phyloP scores from a whole-genome alignment of 331 rosid species.

The Acacia concinna region DNA sequence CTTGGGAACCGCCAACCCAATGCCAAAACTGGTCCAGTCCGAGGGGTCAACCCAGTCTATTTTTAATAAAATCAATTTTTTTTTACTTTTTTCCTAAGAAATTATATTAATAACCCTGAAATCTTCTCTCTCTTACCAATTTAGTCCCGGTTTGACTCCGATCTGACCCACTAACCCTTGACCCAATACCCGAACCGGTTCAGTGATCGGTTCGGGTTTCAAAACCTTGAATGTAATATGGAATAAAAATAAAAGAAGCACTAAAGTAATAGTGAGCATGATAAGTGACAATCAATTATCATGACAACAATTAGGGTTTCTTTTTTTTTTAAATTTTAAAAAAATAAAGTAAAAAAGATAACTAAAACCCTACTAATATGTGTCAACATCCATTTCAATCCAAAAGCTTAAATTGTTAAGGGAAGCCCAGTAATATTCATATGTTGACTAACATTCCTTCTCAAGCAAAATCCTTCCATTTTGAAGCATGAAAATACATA shows the following conservation, averaged over 20 bases:
- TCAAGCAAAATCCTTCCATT: neutral
- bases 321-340: neutral
- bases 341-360: neutral
- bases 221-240: too few species aligned
- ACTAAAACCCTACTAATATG: neutral
- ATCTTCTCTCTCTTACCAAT: too few species aligned
- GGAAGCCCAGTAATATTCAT: neutral
- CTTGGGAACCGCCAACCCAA: too few species aligned
- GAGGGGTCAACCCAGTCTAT: too few species aligned
- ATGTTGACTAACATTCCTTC: neutral
- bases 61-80: too few species aligned
- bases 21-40: too few species aligned
- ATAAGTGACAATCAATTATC: neutral
- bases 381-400: neutral
- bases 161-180: too few species aligned
- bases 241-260: neutral
- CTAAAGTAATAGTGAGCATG: neutral
- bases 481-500: neutral
- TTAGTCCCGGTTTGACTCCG: too few species aligned
- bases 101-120: too few species aligned
- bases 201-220: too few species aligned
- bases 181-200: too few species aligned
- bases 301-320: slow-evolving; percentile 11
- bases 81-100: too few species aligned
- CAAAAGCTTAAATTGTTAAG: neutral